A percentile compares a stretch with the other conserved stretches of the same genome.
Conservation (phyloP, 768 basidiomycete species). For the Trichaptum fuscoviolaceum region DNA sequence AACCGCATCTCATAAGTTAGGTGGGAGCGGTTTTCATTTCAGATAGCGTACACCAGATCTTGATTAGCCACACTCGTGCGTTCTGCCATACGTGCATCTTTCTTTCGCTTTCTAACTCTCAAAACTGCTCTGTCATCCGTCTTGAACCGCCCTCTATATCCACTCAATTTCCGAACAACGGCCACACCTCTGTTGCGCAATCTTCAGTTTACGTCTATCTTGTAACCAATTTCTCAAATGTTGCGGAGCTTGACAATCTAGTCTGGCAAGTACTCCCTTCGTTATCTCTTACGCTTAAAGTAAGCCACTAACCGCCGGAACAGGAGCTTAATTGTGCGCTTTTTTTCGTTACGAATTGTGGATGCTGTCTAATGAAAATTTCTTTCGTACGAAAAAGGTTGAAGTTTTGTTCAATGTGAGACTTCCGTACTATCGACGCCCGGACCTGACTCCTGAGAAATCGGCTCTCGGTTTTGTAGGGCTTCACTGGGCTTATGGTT, state of each 20-base stretch:
- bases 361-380: neutral
- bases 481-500: slow-evolving; percentile 44
- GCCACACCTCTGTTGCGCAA: slow-evolving; percentile 6
- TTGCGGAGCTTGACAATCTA: slow-evolving; percentile 23
- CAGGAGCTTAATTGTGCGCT: slow-evolving; percentile 43
- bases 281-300: slow-evolving; percentile 8
- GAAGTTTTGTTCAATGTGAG: slow-evolving; percentile 49
- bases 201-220: slow-evolving; percentile 43
- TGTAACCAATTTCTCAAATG: slow-evolving; percentile 35
- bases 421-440: slow-evolving; percentile 7
- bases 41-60: slow-evolving; percentile 47
- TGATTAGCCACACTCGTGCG: slow-evolving; percentile 48
- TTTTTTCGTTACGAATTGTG: neutral
- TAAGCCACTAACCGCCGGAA: neutral
- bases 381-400: slow-evolving; percentile 23
- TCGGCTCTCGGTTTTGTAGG: slow-evolving; percentile 24
- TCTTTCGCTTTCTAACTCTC: neutral
- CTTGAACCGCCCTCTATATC: neutral
- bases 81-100: neutral
- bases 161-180: neutral
- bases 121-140: neutral
- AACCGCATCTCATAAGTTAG: slow-evolving; percentile 22
- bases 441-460: slow-evolving; percentile 4
- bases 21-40: slow-evolving; percentile 43
- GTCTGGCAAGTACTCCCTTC: slow-evolving; percentile 34